Conservation (phyloP, 2,329 filamentous ascomycete genomes). For the Pezicula radicicola region DNA sequence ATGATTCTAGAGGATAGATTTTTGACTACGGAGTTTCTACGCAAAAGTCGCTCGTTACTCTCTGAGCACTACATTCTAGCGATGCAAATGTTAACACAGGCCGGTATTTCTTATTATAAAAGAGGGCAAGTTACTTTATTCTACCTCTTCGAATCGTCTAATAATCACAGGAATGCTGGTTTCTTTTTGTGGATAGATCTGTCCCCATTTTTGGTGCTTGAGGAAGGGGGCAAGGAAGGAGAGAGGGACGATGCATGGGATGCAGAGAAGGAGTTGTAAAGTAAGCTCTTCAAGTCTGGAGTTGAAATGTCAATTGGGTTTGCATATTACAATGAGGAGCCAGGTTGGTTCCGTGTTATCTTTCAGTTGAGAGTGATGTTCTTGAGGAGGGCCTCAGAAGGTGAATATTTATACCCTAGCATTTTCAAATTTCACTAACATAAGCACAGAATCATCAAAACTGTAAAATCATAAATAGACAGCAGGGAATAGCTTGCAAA, state of each 20-base stretch:
- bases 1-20: conserved; percentile 29
- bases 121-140: background rate
- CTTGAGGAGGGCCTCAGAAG: conserved; percentile 8
- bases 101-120: conserved; percentile 37
- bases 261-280: conserved; percentile 11
- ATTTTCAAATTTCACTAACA: too few species aligned
- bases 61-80: conserved; percentile 37
- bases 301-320: conserved; percentile 48
- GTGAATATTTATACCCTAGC: background rate
- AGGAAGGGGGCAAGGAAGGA: conserved; percentile 31
- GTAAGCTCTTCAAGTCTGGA: conserved; percentile 38
- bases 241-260: conserved; percentile 10
- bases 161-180: conserved; percentile 44
- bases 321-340: conserved; percentile 37
- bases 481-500: too few species aligned
- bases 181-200: conserved; percentile 57
- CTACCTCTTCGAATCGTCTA: background rate
- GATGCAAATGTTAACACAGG: conserved; percentile 31
- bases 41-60: conserved; percentile 35
- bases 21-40: conserved; percentile 39
- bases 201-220: conserved; percentile 35
- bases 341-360: conserved; percentile 53
- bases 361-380: conserved; percentile 27
- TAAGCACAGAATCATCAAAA: too few species aligned
- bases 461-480: too few species aligned